phyloP scores from a whole-genome alignment of 208 protist genomes.

The Blechomonas ayalai region DNA sequence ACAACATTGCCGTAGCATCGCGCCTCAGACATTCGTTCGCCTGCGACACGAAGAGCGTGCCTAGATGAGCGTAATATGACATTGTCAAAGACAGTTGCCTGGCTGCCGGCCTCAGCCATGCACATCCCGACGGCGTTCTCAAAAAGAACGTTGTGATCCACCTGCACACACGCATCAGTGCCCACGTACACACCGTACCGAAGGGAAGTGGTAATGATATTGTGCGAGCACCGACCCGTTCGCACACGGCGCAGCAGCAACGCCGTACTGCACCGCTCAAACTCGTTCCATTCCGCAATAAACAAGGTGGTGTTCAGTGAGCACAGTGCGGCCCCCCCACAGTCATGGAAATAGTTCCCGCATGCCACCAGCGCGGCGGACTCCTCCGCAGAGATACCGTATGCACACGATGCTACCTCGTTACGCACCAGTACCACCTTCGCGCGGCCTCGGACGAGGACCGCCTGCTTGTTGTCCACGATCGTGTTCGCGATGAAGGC shows the following conservation, averaged over 20 bases:
- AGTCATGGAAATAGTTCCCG: slow-evolving; percentile 8
- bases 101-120: slow-evolving; percentile 10
- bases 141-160: slow-evolving; percentile 12
- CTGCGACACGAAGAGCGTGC: slow-evolving; percentile 15
- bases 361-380: slow-evolving; percentile 1
- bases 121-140: slow-evolving; percentile 10
- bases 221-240: slow-evolving; percentile 4
- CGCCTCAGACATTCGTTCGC: slow-evolving; percentile 11
- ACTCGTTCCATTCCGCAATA: slow-evolving; percentile 9
- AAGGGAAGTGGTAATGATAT: slow-evolving; percentile 4
- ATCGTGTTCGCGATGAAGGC: slow-evolving; percentile 12
- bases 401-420: slow-evolving; percentile 3
- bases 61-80: background rate
- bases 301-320: slow-evolving; percentile 6
- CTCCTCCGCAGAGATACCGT: slow-evolving; percentile 17
- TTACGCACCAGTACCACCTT: slow-evolving; percentile 4
- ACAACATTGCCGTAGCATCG: slow-evolving; percentile 7
- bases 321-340: slow-evolving; percentile 4
- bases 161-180: slow-evolving; percentile 6
- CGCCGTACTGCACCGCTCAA: slow-evolving; percentile 12
- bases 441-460: slow-evolving; percentile 8
- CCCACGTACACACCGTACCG: slow-evolving; percentile 14
- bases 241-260: slow-evolving; percentile 10
- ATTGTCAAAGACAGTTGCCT: slow-evolving; percentile 18
- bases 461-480: slow-evolving; percentile 6